Base-by-base conservation (phyloP, 2,329 filamentous ascomycete species). In the Alternaria ventricosa region DNA sequence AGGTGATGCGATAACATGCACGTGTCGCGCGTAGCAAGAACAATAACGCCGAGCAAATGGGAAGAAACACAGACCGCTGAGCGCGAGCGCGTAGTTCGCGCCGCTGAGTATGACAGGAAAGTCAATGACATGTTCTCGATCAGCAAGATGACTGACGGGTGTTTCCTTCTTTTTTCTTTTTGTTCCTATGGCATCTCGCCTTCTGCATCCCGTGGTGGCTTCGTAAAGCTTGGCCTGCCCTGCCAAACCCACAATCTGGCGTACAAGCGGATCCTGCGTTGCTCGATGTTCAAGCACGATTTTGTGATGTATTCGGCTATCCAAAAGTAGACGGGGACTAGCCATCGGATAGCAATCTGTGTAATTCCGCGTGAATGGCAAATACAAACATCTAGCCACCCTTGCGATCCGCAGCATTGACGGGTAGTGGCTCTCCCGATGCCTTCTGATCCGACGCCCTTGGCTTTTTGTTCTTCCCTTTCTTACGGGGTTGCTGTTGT, bases 361-460 rank as follows among this genome's bases (percentile, higher is more conserved):
- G n/a, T 49, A 28, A 28, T 47, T 28, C 41, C 30, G 18, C 53
- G 33, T 28, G 12, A 30, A 47, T 20, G 25, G 46, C 44, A 53
- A 33, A 33, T 33, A 28, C 15, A 27, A 50, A 23, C 22, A 45
- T 36, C 59, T 75, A 82, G 22, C 83, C 83, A 12, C 83, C 83
- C 63, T 85, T 85, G 36, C 83, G 76, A 55, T 84, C 83, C 33
- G 78, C 77, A 49, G 80, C 78, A 67, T 83, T 83, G 2, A 73
- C 75, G 15, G 83, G 82, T 55, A 84, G 62, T 5, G 80, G 76
- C 69, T 85, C 82, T 8, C 82, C 80, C 15, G 71, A 60, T 12
- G 62, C 57, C 61, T 78, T 81, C 27, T 72, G 57, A 50, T 79
- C 77, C n/a, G 63, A 62, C 20, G 63, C 61, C 61, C 71, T 76